Evolutionary conservation across 106 monocot genomes (phyloP).

Genomic region (Alisma plantagoaquatica): DNA sequence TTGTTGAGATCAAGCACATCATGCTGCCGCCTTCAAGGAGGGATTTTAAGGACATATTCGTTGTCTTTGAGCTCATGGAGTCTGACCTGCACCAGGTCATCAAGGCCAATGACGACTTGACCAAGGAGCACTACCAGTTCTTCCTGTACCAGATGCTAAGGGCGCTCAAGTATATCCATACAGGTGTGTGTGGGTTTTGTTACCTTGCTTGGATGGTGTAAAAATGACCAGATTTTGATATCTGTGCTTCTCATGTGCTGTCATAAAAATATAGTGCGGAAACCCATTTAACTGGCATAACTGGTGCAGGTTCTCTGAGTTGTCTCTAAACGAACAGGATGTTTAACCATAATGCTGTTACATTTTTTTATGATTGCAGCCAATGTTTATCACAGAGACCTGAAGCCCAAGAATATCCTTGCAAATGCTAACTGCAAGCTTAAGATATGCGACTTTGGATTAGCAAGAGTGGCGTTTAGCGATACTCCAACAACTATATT

Average conservation of each 20-base stretch:
- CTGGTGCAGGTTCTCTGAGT: too few species aligned
- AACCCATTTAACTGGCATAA: too few species aligned
- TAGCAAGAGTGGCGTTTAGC: constrained; percentile 83
- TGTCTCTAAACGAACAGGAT: too few species aligned
- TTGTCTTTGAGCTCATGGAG: constrained; percentile 29
- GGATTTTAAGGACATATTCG: constrained; percentile 26
- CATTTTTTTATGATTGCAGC: constrained; percentile 48
- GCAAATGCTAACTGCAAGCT: constrained; percentile 94
- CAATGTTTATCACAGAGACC: constrained; percentile 84
- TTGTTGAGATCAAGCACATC: constrained; percentile 77
- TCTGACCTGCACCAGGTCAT: constrained; percentile 75
- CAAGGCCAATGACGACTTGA: constrained; percentile 73
- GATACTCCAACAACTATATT: constrained; percentile 52
- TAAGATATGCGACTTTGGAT: constrained; percentile 90
- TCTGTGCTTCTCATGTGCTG: too few species aligned
- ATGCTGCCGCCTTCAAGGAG: constrained; percentile 61
- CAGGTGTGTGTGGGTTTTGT: too few species aligned
- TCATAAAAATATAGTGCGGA: too few species aligned
- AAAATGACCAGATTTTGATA: too few species aligned
- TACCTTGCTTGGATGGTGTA: too few species aligned
- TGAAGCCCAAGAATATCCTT: constrained; percentile 88
- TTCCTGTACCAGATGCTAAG: constrained; percentile 73
- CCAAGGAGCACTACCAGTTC: constrained; percentile 66
- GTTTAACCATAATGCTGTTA: too few species aligned
- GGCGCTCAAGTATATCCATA: constrained; percentile 69